Evolutionary conservation across 73 alveolate species (phyloP).

Genomic region (Paramecium pentaurelia): DNA sequence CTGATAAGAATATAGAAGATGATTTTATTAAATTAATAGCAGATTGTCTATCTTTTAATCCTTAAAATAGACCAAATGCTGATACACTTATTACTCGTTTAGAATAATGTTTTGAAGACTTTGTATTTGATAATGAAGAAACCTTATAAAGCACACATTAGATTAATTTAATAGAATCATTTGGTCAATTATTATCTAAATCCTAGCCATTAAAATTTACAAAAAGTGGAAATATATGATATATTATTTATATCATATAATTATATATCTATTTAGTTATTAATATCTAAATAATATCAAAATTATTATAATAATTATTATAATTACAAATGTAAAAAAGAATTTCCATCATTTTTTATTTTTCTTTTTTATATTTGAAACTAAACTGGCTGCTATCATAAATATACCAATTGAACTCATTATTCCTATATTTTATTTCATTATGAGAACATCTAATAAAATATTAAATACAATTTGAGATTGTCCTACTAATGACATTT

Average conservation of each 20-base stretch:
- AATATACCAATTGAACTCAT: not conserved
- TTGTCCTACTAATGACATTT: not conserved
- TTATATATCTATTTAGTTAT: too few relatives aligned
- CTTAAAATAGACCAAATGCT: not conserved
- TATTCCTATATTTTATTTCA: not conserved
- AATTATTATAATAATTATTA: too few relatives aligned
- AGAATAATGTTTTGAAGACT: constrained; percentile 8
- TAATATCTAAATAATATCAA: too few relatives aligned
- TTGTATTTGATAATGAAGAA: not conserved
- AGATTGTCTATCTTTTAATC: not conserved
- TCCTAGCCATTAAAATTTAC: not conserved
- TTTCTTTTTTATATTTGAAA: not conserved
- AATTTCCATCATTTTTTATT: not conserved
- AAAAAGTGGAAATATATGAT: not conserved
- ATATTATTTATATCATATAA: not conserved
- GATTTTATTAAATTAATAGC: not conserved
- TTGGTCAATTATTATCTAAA: not conserved
- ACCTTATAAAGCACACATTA: not conserved
- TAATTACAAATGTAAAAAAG: not conserved
- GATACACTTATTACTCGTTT: not conserved
- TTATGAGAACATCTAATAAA: not conserved
- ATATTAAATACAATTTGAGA: not conserved
- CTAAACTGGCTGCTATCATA: not conserved
- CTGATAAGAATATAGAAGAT: not conserved
- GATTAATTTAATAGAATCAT: not conserved